These are phyloP conservation scores for Angomonas ambiguus DNA, from an alignment of 208 protist genomes.

Conservation along the genomic window DNA sequence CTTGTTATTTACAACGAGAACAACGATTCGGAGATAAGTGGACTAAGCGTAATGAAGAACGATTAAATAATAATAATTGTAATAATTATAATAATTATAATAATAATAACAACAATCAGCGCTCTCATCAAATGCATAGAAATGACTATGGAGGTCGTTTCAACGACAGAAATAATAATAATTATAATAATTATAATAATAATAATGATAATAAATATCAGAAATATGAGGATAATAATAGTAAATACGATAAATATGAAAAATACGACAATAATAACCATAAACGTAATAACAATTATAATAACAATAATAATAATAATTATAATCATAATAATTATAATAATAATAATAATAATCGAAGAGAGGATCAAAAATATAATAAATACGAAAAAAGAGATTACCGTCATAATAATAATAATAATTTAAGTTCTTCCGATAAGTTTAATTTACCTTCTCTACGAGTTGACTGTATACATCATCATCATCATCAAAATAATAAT, in stretches of 20 bases:
- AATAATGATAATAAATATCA: neutral
- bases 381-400: slow-evolving; percentile 2
- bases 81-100: slow-evolving; percentile 12
- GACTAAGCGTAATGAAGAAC: neutral
- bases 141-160: neutral
- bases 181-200: neutral
- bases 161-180: slow-evolving; percentile 8
- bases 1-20: neutral
- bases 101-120: slow-evolving; percentile 1
- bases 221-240: neutral
- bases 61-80: neutral
- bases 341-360: slow-evolving; percentile 9
- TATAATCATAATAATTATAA: neutral
- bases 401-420: slow-evolving; percentile 6
- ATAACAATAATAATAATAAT: neutral
- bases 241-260: neutral
- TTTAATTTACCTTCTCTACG: no score
- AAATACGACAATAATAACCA: neutral
- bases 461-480: neutral
- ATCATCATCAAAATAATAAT: neutral
- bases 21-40: neutral
- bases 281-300: neutral
- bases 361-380: neutral
- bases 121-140: neutral
- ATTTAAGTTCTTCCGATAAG: no score